These are phyloP conservation scores for Vicia sativa DNA, from an alignment of 306 rosid species.

Conservation along the genomic window DNA sequence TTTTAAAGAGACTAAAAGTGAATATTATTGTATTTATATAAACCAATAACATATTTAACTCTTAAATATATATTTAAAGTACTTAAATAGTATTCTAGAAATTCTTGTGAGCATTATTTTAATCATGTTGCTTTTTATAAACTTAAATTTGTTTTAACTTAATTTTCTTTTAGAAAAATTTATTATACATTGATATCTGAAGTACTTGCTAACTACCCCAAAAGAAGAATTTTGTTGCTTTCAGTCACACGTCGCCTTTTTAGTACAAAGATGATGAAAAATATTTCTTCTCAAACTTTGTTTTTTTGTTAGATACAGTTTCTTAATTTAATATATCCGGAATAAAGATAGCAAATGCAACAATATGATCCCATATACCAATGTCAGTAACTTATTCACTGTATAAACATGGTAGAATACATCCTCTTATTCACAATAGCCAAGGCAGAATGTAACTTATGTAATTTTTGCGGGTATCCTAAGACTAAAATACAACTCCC, in stretches of 20 bases:
- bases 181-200: not conserved
- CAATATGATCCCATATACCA: not conserved
- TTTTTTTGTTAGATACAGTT: not conserved
- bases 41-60: no score
- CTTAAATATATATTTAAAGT: no score
- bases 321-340: not conserved
- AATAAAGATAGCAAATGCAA: not conserved
- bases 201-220: not conserved
- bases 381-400: not conserved
- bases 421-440: conserved; percentile 51
- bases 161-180: not conserved
- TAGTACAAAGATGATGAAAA: not conserved
- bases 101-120: no score
- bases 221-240: no score
- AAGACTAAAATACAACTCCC: no score
- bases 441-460: no score
- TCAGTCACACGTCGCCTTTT: not conserved
- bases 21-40: no score
- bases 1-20: no score
- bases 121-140: no score
- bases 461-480: no score
- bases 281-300: not conserved
- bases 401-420: conserved; percentile 42
- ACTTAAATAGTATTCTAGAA: no score
- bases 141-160: no score